Conservation (phyloP, 169 alveolate species). For the Eimeria brunetti region DNA sequence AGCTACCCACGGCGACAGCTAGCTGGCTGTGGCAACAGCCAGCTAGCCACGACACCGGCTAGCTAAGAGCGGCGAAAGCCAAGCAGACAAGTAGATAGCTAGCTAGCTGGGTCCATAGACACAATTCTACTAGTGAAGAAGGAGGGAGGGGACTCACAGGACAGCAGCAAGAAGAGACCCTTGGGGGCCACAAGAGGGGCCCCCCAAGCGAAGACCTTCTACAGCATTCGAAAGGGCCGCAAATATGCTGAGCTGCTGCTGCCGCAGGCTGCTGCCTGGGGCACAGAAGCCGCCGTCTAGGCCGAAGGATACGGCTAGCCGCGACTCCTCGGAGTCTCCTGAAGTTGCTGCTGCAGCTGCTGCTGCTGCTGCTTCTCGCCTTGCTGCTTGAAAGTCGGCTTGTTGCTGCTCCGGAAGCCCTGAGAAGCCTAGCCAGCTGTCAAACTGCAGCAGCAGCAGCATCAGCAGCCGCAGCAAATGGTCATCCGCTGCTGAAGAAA, state of each 20-base stretch:
- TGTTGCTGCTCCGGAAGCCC: constrained; percentile 47
- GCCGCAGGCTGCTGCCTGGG: constrained; percentile 56
- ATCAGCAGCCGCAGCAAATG: constrained; percentile 67
- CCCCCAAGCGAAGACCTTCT: constrained; percentile 42
- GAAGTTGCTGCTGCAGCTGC: constrained; percentile 45
- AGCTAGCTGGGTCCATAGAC: too few species aligned
- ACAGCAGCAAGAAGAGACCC: constrained; percentile 50
- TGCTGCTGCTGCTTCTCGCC: not conserved
- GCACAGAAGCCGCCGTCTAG: constrained; percentile 52
- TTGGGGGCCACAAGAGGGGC: constrained; percentile 29
- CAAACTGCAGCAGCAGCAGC: constrained; percentile 57
- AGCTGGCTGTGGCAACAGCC: not conserved
- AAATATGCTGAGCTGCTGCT: constrained; percentile 24
- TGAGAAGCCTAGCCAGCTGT: constrained; percentile 63
- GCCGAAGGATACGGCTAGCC: constrained; percentile 18
- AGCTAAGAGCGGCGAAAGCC: too few species aligned
- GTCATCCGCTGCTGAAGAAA: constrained; percentile 44
- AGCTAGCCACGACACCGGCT: not conserved
- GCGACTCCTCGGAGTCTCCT: constrained; percentile 16
- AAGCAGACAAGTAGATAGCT: too few species aligned
- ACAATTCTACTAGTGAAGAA: not conserved
- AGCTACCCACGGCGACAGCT: not conserved
- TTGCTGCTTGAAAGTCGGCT: not conserved
- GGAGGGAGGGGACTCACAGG: not conserved
- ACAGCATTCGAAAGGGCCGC: constrained; percentile 41